Percentiles rank a stretch among this genome's conserved stretches.
Conservation (phyloP, 2,329 filamentous ascomycete genomes). For the Sporothrix schenckii region DNA sequence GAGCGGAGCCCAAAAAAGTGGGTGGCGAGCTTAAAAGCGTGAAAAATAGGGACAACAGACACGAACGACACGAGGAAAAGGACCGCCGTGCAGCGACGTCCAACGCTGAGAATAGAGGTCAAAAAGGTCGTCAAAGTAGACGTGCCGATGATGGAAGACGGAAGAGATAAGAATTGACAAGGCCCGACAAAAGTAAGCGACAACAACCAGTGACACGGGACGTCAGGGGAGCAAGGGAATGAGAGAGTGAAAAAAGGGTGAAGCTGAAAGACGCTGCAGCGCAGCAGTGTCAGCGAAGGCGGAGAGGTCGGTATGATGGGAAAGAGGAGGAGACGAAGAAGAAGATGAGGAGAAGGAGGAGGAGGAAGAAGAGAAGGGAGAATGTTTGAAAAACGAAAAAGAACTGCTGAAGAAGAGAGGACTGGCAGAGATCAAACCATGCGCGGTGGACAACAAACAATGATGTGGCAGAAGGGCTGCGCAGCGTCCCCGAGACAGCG, state of each 20-base stretch:
- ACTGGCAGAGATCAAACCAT: background rate
- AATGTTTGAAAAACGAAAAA: background rate
- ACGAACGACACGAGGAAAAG: slow-evolving; percentile 1
- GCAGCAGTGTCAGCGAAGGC: background rate
- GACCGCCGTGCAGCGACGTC: background rate
- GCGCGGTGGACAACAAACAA: slow-evolving; percentile 25
- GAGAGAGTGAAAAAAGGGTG: background rate
- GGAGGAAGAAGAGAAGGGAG: background rate
- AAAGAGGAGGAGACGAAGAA: background rate
- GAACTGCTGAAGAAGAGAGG: background rate
- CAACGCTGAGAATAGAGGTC: background rate
- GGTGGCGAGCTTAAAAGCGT: background rate
- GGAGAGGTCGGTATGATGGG: background rate
- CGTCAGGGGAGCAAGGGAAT: slow-evolving; percentile 7
- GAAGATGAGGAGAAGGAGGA: background rate
- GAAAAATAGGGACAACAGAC: slow-evolving; percentile 24
- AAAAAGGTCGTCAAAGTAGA: background rate
- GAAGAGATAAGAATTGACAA: background rate
- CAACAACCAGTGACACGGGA: background rate
- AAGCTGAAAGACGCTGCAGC: background rate
- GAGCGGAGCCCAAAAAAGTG: slow-evolving; percentile 20
- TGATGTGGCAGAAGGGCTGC: slow-evolving; percentile 6
- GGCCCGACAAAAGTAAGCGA: background rate
- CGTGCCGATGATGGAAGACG: background rate
- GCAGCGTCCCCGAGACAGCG: slow-evolving; percentile 2